Percentiles rank a stretch among this genome's conserved stretches.
Conservation (phyloP, 164 flowering plant species). For the Umbilicus rupestris region DNA sequence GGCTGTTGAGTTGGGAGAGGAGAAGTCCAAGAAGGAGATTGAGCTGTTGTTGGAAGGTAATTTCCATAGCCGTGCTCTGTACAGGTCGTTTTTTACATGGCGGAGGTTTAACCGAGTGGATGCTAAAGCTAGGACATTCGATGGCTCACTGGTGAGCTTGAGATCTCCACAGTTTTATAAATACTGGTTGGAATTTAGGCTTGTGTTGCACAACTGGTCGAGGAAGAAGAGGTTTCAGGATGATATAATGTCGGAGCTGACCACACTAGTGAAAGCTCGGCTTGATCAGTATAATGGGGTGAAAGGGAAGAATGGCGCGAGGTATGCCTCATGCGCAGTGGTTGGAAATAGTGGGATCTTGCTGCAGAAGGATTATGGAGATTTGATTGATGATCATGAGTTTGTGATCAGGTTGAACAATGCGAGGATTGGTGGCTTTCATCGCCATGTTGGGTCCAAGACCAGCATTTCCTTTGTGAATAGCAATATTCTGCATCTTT, state of each 20-base stretch:
- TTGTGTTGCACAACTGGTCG: conserved; percentile 48
- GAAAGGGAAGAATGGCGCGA: conserved; percentile 14
- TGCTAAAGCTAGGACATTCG: conserved; percentile 17
- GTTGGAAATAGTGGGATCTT: conserved; percentile 93
- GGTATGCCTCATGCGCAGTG: conserved; percentile 69
- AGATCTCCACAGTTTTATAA: conserved; percentile 42
- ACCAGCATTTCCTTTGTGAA: conserved; percentile 66
- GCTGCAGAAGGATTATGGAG: conserved; percentile 46
- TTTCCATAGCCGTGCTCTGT: conserved; percentile 27
- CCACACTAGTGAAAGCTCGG: conserved; percentile 34
- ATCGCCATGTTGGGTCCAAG: conserved; percentile 59
- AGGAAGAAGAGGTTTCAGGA: conserved; percentile 40
- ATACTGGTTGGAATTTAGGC: conserved; percentile 53
- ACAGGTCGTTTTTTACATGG: conserved; percentile 41
- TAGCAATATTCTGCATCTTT: conserved; percentile 75
- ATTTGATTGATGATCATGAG: conserved; percentile 73
- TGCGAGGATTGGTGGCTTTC: conserved; percentile 43
- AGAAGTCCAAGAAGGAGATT: conserved; percentile 35
- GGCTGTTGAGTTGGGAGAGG: conserved; percentile 46
- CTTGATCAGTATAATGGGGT: conserved; percentile 32
- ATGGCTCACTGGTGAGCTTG: conserved; percentile 23
- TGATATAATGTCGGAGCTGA: conserved; percentile 53
- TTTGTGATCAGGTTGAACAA: conserved; percentile 80
- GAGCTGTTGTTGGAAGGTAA: conserved; percentile 55
- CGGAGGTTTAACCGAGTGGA: conserved; percentile 24